Evolutionary conservation across 495 filamentous ascomycete species (phyloP), one percentile per base, ranked within the genome.

Genomic region (Baudoinia panamericana): DNA sequence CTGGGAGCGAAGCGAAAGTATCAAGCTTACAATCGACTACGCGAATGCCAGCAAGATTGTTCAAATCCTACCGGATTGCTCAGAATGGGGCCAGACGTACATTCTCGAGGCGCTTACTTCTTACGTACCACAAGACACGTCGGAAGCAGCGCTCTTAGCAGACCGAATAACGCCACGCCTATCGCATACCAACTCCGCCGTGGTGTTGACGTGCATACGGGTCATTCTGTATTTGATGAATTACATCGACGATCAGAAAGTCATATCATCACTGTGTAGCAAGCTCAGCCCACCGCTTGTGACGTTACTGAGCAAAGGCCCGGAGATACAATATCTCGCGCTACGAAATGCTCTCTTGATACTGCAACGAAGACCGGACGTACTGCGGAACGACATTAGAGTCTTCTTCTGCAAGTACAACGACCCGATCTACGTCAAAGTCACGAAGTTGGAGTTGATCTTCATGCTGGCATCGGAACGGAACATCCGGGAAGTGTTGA

Each of bases 321-420:
- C 90, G 5, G 90, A 99, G 59, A 86, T 97, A 4, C 90, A 99
- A 58, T 99, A 99, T 54, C 71, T 99, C 9, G 90, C 87, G 2
- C 69, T 99, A 9, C 72, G 92, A 42, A 99, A 99, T 62, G 92
- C 92, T 4, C 70, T 96, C 12, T 66, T 99, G 12, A 94, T 97
- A 46, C 65, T 99, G 34, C 90, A 99, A 57, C 75, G 90, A 46
- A 71, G 87, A 38, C 90, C 90, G 1, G 90, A 96, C 50, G 86
- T 99, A 2, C 66, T 99, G 6, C 73, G 90, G 27, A 96, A 94
- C 60, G 90, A 99, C 61, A 93, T 99, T 42, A 73, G 90, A 9
- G 88, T 96, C 31, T 99, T 99, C 63, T 97, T 97, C 63, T 99
- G 90, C 72, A 99, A 99, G 70, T 99, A 99, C 65, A 99, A 99